Evolutionary conservation across 345 rosid species (phyloP), one percentile per base, ranked within the genome.

Genomic region (Garcia nutans): DNA sequence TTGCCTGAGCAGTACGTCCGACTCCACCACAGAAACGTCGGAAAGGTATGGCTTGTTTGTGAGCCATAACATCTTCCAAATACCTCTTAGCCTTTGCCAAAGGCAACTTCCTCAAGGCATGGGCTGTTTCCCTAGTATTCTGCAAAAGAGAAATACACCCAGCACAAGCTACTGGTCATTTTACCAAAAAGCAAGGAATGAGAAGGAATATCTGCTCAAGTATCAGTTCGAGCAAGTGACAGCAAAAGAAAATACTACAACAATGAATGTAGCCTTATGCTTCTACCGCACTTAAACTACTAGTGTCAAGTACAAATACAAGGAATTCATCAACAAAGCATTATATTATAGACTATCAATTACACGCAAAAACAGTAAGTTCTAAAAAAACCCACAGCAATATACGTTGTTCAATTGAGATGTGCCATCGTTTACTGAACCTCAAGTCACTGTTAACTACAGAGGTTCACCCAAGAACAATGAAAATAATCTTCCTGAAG

Each of bases 31-130:
- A 96, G 83, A 89, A 96, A 10, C 97, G 94, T 9, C 95, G 82
- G 90, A 96, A 96, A n/a, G 99, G 99, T n/a, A 96, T 92, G 13
- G 99, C 99, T 81, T 96, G 99, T 80, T 96, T 96, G 84, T 96
- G 99, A 23, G 84, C 97, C 76, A 92, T 81, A 73, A 96, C 99
- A 93, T 93, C 98, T 67, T 96, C 99, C 80, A 96, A 75, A 71
- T 96, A 96, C 70, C 97, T 91, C 90, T 96, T 96, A 0, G 98
- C 98, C 97, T 92, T 92, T 59, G 60, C 77, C 88, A 96, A 84
- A 76, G 97, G 89, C 76, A 93, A 72, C 89, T 92, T 93, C 85
- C 97, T 88, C 70, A 93, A 80, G 33, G 99, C 84, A 77, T 86
- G 88, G 3, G 99, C 99, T 24, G 99, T 91, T 77, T 96, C 99